phyloP scores from a whole-genome alignment of 352 stramenopile species.

The Plasmopara viticola region DNA sequence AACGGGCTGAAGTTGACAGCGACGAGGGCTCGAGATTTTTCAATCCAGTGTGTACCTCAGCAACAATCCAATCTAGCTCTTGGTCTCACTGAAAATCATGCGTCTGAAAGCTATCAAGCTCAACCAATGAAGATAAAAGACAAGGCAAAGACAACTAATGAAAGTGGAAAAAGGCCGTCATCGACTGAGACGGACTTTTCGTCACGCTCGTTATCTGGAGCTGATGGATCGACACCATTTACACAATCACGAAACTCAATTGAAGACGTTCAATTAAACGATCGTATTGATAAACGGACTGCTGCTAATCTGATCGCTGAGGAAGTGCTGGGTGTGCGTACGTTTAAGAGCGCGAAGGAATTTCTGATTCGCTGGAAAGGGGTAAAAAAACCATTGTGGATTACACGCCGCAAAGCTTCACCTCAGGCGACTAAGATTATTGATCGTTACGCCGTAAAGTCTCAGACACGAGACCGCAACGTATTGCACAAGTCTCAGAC shows the following conservation, averaged over 20 bases:
- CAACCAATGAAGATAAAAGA: neutral
- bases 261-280: constrained; percentile 1
- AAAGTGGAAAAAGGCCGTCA: constrained; percentile 2
- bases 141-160: constrained; percentile 5
- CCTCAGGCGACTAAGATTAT: constrained; percentile 29
- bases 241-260: constrained; percentile 4
- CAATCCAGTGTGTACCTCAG: neutral
- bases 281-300: constrained; percentile 21
- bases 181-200: constrained; percentile 12
- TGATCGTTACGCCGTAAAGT: constrained; percentile 18
- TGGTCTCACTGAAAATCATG: neutral
- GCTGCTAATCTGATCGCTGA: constrained; percentile 20
- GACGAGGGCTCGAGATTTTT: constrained; percentile 9
- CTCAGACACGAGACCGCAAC: constrained; percentile 5
- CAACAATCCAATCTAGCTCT: constrained; percentile 3
- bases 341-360: constrained; percentile 17
- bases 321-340: constrained; percentile 25
- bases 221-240: constrained; percentile 2
- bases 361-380: constrained; percentile 35
- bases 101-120: neutral
- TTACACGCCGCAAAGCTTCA: constrained; percentile 25
- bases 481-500: neutral
- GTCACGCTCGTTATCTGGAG: constrained; percentile 1
- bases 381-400: constrained; percentile 23
- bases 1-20: constrained; percentile 16